Base-by-base conservation (phyloP, 306 rosid species). In the Vicia villosa region DNA sequence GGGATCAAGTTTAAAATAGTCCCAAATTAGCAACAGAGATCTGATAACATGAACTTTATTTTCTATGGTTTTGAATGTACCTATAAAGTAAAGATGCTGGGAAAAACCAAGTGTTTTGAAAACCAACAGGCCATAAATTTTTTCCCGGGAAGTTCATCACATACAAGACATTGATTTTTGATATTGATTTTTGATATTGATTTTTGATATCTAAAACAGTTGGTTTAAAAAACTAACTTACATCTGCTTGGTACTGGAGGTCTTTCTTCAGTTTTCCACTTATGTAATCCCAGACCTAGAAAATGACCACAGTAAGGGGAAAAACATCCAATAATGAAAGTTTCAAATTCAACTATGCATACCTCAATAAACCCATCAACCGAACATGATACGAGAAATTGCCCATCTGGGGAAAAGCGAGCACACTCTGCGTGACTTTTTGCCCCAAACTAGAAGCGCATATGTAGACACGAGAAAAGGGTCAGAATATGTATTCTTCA, bases 181-280 rank as follows among this genome's bases (percentile, higher is more conserved):
- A 47, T 5, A 59, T n/a, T n/a, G 12, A 38, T n/a, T n/a, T n/a
- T n/a, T n/a, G n/a, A n/a, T n/a, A n/a, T n/a, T n/a, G n/a, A n/a
- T n/a, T n/a, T n/a, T n/a, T n/a, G n/a, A n/a, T n/a, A n/a, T n/a
- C n/a, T 72, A 79, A 38, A 60, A 54, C 17, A 12, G 45, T 42
- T 66, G 52, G 72, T 66, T 49, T 40, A n/a, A 59, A 57, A 68
- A 77, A 68, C 40, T 41, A 72, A 66, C 99, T 91, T 78, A 94
- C 99, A 79, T 95, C 97, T 73, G 99, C 97, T 82, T 95, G 99
- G 87, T 95, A 95, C 84, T 91, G 99, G 77, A 95, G 96, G 80
- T 95, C 99, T 81, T 95, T 95, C 89, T 95, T 95, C 82, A 95
- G 87, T 67, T 95, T 95, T 77, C 99, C 97, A 72, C 99, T 95